phyloP scores from a whole-genome alignment of 2,329 filamentous ascomycete species.

The Fusarium concolor region DNA sequence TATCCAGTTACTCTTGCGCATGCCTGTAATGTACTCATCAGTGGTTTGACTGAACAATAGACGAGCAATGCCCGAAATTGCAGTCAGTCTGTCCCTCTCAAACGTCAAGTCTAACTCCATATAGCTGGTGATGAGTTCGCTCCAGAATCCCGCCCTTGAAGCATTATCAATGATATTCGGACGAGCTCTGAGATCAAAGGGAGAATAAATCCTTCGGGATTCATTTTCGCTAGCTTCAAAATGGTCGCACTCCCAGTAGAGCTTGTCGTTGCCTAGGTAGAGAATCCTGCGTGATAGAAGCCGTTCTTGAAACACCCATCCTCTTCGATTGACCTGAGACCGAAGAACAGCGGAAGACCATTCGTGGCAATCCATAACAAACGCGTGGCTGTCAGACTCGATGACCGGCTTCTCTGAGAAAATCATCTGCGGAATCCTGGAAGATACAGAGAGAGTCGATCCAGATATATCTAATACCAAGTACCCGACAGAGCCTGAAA shows the following conservation, averaged over 20 bases:
- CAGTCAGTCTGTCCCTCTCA: neutral
- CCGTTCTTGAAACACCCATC: conserved; percentile 11
- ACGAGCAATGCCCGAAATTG: neutral
- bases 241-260: conserved; percentile 1
- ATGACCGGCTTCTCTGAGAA: neutral
- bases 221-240: neutral
- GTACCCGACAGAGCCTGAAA: too few species aligned
- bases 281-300: neutral
- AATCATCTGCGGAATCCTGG: neutral
- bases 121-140: neutral
- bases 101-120: neutral
- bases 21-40: neutral
- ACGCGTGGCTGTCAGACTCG: neutral
- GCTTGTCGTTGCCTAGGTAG: neutral
- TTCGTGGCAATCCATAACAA: neutral
- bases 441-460: conserved; percentile 8
- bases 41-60: neutral
- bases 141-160: too few species aligned
- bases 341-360: neutral
- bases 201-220: neutral
- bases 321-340: neutral
- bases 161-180: too few species aligned
- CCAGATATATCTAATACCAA: too few species aligned
- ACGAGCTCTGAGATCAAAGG: too few species aligned
- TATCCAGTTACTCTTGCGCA: neutral